A percentile compares a stretch with the other conserved stretches of the same genome.
Evolutionary conservation across 139 green algal species (phyloP).

Genomic region (Chlamydomonas asymmetrica): DNA sequence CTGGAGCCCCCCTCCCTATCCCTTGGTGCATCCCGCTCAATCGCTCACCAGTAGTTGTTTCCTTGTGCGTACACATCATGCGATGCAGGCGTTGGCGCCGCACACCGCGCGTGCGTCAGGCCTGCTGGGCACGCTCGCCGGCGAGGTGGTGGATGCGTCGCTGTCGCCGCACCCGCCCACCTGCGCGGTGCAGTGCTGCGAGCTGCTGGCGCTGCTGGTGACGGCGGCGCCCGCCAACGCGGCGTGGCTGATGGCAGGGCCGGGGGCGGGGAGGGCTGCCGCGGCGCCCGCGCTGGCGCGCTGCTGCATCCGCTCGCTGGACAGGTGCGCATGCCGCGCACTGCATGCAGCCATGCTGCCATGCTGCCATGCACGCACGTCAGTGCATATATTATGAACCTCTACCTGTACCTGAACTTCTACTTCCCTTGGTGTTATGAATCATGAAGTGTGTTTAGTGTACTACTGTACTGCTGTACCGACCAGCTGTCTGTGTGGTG

Average conservation of each 20-base stretch:
- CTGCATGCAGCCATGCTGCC: too few relatives aligned
- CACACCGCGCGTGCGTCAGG: constrained; percentile 33
- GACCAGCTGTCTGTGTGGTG: too few relatives aligned
- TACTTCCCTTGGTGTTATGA: too few relatives aligned
- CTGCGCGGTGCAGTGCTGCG: background rate
- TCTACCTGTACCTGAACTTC: too few relatives aligned
- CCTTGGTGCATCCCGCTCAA: too few relatives aligned
- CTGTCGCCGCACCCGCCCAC: background rate
- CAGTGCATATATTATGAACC: too few relatives aligned
- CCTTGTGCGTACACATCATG: too few relatives aligned
- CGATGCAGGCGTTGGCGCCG: constrained; percentile 15
- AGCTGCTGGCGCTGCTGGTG: constrained; percentile 35
- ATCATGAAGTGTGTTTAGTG: too few relatives aligned
- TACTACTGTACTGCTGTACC: too few relatives aligned
- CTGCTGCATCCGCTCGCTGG: constrained; percentile 11
- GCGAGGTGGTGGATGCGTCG: constrained; percentile 27
- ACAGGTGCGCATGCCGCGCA: background rate
- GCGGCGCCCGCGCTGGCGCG: constrained; percentile 19
- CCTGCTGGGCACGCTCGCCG: constrained; percentile 26
- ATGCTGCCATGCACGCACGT: too few relatives aligned
- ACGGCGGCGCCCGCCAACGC: constrained; percentile 24
- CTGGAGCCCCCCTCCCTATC: too few relatives aligned
- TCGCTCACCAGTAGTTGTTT: too few relatives aligned
- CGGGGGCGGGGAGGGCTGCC: background rate
- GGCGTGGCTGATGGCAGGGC: constrained; percentile 27